Evolutionary conservation across 208 protist species (phyloP).

Genomic region (Phytomonas francai): DNA sequence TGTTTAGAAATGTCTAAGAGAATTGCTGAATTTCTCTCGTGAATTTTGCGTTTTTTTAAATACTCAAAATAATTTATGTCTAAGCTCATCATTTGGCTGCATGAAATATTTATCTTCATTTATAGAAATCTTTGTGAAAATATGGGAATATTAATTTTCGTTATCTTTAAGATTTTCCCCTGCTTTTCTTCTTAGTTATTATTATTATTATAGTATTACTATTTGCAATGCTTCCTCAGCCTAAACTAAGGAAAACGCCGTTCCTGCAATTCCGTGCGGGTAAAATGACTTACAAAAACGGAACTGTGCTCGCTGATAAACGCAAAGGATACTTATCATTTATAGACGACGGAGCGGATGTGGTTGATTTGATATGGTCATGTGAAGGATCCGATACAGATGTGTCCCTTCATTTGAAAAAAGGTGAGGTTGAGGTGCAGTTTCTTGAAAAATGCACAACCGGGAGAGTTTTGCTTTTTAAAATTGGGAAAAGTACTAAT

Average conservation of each 20-base stretch:
- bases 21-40: background rate
- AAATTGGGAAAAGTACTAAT: slow-evolving; percentile 21
- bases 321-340: slow-evolving; percentile 51
- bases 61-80: background rate
- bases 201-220: slow-evolving; percentile 8
- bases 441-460: slow-evolving; percentile 67
- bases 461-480: slow-evolving; percentile 64
- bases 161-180: background rate
- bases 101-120: background rate
- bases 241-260: slow-evolving; percentile 16
- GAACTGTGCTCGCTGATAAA: slow-evolving; percentile 44
- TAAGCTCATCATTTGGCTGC: background rate
- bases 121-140: background rate
- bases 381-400: slow-evolving; percentile 14
- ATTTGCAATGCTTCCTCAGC: slow-evolving; percentile 23
- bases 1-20: background rate
- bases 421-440: slow-evolving; percentile 20
- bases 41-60: slow-evolving; percentile 14
- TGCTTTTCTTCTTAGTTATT: slow-evolving; percentile 11
- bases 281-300: slow-evolving; percentile 55
- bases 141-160: slow-evolving; percentile 1
- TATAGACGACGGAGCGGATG: slow-evolving; percentile 15
- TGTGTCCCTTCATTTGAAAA: slow-evolving; percentile 13
- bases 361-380: slow-evolving; percentile 46
- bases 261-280: slow-evolving; percentile 64